Base-by-base conservation (phyloP, 345 rosid species). In the thale cress (Arabidopsis thaliana) region DNA sequence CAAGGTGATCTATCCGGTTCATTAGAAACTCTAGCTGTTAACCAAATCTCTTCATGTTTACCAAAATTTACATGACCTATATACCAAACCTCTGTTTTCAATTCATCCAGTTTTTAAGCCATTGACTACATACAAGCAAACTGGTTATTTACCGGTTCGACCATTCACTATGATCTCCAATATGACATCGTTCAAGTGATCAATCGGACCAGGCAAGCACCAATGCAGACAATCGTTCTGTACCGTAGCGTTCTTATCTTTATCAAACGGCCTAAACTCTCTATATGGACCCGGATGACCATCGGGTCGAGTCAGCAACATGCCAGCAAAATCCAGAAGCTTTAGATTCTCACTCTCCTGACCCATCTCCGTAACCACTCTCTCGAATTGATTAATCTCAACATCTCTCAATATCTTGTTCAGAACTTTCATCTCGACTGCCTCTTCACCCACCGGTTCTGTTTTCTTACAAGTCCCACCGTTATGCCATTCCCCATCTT, bases 141-240 rank as follows among this genome's bases (percentile, higher is more conserved):
- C 52, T 14, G 59, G 71, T 48, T 56, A 28, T 49, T 49, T 56
- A 41, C 60, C 69, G 64, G 73, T 53, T 78, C 79, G 73, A 32
- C 79, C 75, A 60, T 87, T 84, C 30, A 78, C 79, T 24, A 83
- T 75, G 83, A 88, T 81, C 80, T 93, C 91, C 93, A 96, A 87
- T 33, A 93, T 91, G 64, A 96, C 84, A 71, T 91, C 96, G 74
- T 88, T 96, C 83, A 89, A 85, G 51, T 78, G 55, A 79, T 96
- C 99, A 2, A 93, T 86, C 4, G 99, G 97, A 52, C 99, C 99
- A 2, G 99, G 99, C 69, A 96, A 81, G 85, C 99, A 96, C 98
- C 99, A 96, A 73, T 93, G 99, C 69, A 96, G 72, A 72, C 98
- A 96, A 76, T 96, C 99, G 48, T 90, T 90, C 90, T 88, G 99